Base-by-base conservation (phyloP, 805 yeast genomes). In the Lipomyces yamadae region DNA sequence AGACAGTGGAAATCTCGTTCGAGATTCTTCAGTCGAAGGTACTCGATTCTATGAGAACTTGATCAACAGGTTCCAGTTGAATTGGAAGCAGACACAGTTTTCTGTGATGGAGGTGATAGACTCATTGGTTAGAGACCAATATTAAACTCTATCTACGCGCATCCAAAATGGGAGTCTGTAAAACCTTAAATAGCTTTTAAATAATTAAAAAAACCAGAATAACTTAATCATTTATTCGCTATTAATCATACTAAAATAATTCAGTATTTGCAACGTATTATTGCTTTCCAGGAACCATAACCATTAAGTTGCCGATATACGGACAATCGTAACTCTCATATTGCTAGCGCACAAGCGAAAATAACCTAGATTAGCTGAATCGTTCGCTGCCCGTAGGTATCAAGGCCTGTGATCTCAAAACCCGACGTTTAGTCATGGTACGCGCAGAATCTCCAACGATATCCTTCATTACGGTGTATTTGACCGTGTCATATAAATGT, bases 21-120 rank as follows among this genome's bases (percentile, higher is more conserved):
- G 90, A 3, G 97, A 91, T 77, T 86, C 87, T 72, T 86, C 87
- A 70, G 79, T 88, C 0, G 82, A 86, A 59, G 96, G 95, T 0
- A 82, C 86, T 2, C 82, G 84, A 60, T 91, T 86, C 76, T 90
- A 84, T 73, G 75, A 80, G 56, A 90, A 90, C 62, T 11, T 58
- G 33, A 58, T 66, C 13, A 24, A 60, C 5, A 33, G 53, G 3
- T 63, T 42, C 42, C 10, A 54, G 37, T 61, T 52, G 63, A 34
- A 54, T 29, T 54, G 59, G 63, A 61, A 32, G 50, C 2, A 7
- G 29, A 24, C 24, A 1, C 24, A 24, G 24, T 24, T 24, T 24
- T 24, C 24, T 24, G 24, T 24, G 24, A 24, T 24, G 24, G 24
- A 24, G 24, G 24, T 24, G 24, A 24, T 24, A 24, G 24, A 24